Percentiles rank a stretch among this genome's conserved stretches.
Conservation (phyloP, 495 filamentous ascomycete genomes). For the Trichoderma parareesei region DNA sequence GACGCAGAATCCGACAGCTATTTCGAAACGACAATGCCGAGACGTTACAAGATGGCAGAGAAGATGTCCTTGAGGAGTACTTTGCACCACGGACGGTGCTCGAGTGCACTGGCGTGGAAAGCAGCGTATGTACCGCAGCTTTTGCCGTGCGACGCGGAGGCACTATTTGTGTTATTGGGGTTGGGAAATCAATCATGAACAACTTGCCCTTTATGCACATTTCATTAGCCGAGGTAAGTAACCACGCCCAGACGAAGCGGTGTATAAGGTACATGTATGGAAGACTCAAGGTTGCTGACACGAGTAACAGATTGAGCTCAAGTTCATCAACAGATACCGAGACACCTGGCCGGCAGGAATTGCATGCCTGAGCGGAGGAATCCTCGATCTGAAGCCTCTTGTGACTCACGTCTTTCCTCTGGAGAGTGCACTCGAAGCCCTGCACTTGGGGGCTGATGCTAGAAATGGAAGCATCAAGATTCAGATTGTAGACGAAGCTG, state of each 20-base stretch:
- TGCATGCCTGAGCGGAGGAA: slow-evolving; percentile 34
- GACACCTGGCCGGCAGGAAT: slow-evolving; percentile 57
- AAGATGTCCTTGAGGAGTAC: slow-evolving; percentile 30
- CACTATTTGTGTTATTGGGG: slow-evolving; percentile 54
- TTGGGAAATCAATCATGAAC: slow-evolving; percentile 52
- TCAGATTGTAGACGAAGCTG: slow-evolving; percentile 47
- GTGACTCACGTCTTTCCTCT: slow-evolving; percentile 47
- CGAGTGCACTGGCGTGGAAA: slow-evolving; percentile 58
- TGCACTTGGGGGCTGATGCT: slow-evolving; percentile 42
- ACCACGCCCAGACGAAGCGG: neutral
- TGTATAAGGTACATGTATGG: too few species aligned
- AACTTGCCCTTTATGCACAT: slow-evolving; percentile 62
- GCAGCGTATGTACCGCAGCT: slow-evolving; percentile 47
- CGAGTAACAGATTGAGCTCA: slow-evolving; percentile 44
- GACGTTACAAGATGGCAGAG: neutral
- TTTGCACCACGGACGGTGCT: slow-evolving; percentile 47
- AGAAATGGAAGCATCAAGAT: slow-evolving; percentile 50
- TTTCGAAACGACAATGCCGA: slow-evolving; percentile 26
- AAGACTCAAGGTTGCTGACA: too few species aligned
- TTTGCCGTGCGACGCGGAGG: slow-evolving; percentile 52
- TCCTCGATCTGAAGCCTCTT: slow-evolving; percentile 45
- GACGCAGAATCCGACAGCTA: slow-evolving; percentile 41
- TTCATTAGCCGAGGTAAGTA: slow-evolving; percentile 44
- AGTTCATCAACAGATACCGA: slow-evolving; percentile 56
- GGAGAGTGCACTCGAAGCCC: slow-evolving; percentile 47